Percentiles rank a stretch among this genome's conserved stretches.
These are phyloP conservation scores for Aciculoconidium aculeatum DNA, from an alignment of 805 yeast genomes.

Conservation along the genomic window DNA sequence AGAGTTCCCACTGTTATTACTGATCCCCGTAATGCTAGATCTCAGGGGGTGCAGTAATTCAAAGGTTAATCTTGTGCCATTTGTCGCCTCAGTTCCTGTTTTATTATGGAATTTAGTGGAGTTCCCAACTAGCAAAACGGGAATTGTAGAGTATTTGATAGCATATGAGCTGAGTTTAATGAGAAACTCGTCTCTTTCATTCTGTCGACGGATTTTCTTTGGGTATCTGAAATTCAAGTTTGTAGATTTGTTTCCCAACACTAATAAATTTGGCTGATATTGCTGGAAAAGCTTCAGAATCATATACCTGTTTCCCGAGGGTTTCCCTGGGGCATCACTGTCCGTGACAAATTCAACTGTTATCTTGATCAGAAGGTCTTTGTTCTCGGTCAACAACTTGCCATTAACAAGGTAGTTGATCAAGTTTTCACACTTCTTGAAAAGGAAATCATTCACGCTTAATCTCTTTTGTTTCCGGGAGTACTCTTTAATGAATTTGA, in stretches of 20 bases:
- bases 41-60: conserved; percentile 3
- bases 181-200: conserved; percentile 21
- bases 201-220: conserved; percentile 16
- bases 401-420: conserved; percentile 14
- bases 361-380: conserved; percentile 25
- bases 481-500: conserved; percentile 13
- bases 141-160: conserved; percentile 34
- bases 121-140: conserved; percentile 33
- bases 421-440: conserved; percentile 17
- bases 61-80: conserved; percentile 1
- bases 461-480: conserved; percentile 7
- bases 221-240: conserved; percentile 41
- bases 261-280: conserved; percentile 35
- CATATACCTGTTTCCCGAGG: conserved; percentile 29
- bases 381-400: conserved; percentile 10
- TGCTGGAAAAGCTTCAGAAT: conserved; percentile 31
- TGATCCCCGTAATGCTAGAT: too few species aligned
- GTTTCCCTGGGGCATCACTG: conserved; percentile 9
- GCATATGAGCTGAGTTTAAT: conserved; percentile 33
- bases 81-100: conserved; percentile 6
- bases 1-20: too few species aligned
- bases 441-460: conserved; percentile 12
- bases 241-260: conserved; percentile 33
- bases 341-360: conserved; percentile 35
- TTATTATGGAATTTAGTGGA: conserved; percentile 13